Percentiles rank a stretch among this genome's conserved stretches.
Evolutionary conservation across 768 basidiomycete genomes (phyloP).

Genomic region (Leccinum boreale): DNA sequence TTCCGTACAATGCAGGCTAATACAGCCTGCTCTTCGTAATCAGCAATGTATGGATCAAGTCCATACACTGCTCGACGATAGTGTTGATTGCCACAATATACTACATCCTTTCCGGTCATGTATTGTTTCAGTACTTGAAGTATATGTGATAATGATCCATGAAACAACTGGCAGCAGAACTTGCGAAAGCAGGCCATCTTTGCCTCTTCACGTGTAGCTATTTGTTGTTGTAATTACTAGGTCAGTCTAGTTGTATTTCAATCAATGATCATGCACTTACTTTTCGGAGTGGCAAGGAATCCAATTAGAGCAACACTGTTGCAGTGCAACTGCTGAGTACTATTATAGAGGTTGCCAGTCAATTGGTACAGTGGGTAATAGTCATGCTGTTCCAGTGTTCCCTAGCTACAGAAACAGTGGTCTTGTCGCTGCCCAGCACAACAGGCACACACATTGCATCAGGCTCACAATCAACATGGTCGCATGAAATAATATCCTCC

Average conservation of each 20-base stretch:
- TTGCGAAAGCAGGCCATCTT: background rate
- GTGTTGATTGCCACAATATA: background rate
- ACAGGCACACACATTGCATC: background rate
- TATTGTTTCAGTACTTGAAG: background rate
- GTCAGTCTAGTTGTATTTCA: background rate
- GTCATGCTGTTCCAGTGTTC: background rate
- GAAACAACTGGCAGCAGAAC: background rate
- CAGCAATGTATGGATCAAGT: background rate
- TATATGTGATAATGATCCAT: background rate
- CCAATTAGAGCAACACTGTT: background rate
- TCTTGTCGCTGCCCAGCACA: background rate
- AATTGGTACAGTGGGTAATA: constrained; percentile 4
- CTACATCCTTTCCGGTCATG: background rate
- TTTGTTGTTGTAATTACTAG: background rate
- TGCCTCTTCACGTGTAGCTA: background rate
- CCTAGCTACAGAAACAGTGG: constrained; percentile 1
- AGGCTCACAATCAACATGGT: background rate
- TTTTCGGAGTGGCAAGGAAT: constrained; percentile 4
- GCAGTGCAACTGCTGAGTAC: background rate
- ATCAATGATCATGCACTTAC: background rate
- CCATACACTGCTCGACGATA: background rate
- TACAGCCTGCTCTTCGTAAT: background rate
- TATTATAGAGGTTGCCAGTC: constrained; percentile 3
- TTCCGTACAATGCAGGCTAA: background rate
- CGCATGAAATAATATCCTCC: background rate